Evolutionary conservation across 495 filamentous ascomycete genomes (phyloP).

Genomic region (Friedmanniomyces simplex): DNA sequence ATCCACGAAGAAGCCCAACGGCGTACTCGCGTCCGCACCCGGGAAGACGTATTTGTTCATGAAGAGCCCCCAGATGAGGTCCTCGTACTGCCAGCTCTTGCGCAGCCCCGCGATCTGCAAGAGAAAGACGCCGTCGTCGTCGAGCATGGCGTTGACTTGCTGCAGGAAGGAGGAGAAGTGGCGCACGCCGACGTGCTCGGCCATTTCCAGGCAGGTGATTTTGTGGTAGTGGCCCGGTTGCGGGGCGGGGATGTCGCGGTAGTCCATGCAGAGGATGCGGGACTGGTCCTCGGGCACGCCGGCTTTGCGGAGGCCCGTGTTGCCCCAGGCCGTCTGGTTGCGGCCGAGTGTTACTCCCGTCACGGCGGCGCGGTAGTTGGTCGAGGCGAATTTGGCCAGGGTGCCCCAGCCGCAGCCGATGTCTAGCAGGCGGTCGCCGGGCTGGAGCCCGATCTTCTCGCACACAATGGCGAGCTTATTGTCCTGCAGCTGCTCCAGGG

Average conservation of each 20-base stretch:
- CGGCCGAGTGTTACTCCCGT: constrained; percentile 74
- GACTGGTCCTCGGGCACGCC: constrained; percentile 61
- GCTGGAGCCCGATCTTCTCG: constrained; percentile 67
- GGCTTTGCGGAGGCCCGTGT: constrained; percentile 57
- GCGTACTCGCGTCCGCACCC: constrained; percentile 75
- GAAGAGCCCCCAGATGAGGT: constrained; percentile 77
- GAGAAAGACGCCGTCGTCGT: constrained; percentile 77
- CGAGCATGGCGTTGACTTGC: constrained; percentile 74
- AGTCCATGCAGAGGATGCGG: constrained; percentile 71
- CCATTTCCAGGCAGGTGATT: constrained; percentile 86
- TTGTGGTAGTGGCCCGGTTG: constrained; percentile 58
- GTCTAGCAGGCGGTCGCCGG: constrained; percentile 64
- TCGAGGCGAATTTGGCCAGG: constrained; percentile 65
- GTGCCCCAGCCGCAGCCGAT: constrained; percentile 87
- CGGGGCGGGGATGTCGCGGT: constrained; percentile 67
- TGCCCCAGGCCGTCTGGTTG: constrained; percentile 80
- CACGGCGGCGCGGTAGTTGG: constrained; percentile 65
- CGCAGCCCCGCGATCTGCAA: constrained; percentile 74
- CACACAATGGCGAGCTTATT: constrained; percentile 81
- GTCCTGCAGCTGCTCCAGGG: constrained; percentile 76
- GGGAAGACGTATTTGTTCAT: constrained; percentile 93
- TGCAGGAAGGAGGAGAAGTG: constrained; percentile 57
- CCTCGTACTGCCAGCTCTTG: constrained; percentile 81
- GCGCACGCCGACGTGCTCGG: constrained; percentile 77
- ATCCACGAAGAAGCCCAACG: constrained; percentile 60